These are phyloP conservation scores for Pleurozium schreberi DNA, from an alignment of 225 moss, liverwort and hornwort species.

Conservation along the genomic window DNA sequence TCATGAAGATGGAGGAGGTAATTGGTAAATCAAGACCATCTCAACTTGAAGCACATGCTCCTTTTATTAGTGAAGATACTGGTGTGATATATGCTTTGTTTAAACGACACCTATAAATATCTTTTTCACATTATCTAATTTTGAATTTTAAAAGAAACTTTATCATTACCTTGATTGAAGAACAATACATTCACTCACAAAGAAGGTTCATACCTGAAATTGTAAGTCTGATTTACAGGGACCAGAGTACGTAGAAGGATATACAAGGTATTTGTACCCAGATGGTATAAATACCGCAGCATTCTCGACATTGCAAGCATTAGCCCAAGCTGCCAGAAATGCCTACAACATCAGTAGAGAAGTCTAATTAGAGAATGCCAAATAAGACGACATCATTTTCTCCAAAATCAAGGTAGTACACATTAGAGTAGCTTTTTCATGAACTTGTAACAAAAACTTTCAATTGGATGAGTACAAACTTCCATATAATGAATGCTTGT, in stretches of 20 bases:
- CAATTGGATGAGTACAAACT: not conserved
- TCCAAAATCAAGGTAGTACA: not conserved
- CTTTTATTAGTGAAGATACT: not conserved
- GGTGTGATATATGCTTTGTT: not conserved
- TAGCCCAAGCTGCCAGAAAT: conserved; percentile 48
- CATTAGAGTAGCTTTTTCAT: not conserved
- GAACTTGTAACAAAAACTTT: not conserved
- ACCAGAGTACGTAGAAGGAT: conserved; percentile 34
- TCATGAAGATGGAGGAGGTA: not conserved
- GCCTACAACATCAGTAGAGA: conserved; percentile 22
- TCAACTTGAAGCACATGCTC: not conserved
- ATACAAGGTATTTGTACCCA: conserved; percentile 43
- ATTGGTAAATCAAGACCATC: too few relatives aligned
- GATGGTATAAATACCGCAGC: conserved; percentile 23
- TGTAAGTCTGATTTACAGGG: conserved; percentile 25
- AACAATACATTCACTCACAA: not conserved
- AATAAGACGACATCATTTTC: too few relatives aligned
- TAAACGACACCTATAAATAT: too few relatives aligned
- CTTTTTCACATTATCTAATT: rapidly evolving
- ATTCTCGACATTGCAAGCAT: conserved; percentile 18
- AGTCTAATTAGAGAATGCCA: not conserved
- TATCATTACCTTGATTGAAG: not conserved
- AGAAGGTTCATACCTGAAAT: not conserved
- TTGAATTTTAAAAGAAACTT: not conserved
- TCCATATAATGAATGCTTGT: not conserved